Evolutionary conservation across 2,329 filamentous ascomycete genomes (phyloP).

Genomic region (Ceratocystis alfenasii): DNA sequence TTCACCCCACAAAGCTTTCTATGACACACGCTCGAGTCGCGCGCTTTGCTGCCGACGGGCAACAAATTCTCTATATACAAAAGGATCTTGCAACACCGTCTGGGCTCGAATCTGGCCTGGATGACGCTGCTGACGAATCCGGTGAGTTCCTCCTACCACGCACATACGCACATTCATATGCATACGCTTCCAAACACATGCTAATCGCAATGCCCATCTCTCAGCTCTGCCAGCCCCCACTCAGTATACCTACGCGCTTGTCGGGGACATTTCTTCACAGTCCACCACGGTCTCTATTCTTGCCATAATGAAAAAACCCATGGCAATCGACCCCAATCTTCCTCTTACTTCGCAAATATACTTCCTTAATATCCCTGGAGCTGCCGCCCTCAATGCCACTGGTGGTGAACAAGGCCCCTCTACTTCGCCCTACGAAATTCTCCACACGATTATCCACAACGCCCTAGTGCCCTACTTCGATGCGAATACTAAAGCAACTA

Average conservation of each 20-base stretch:
- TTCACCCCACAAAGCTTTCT: constrained; percentile 56
- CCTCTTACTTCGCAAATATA: constrained; percentile 82
- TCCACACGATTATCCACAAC: constrained; percentile 84
- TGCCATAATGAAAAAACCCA: constrained; percentile 78
- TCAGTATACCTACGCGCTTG: constrained; percentile 64
- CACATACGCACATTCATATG: neutral
- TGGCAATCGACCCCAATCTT: constrained; percentile 70
- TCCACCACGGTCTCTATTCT: constrained; percentile 74
- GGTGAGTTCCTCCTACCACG: constrained; percentile 30
- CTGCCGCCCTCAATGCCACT: constrained; percentile 55
- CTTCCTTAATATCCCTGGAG: constrained; percentile 81
- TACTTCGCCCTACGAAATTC: constrained; percentile 76
- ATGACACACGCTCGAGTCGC: constrained; percentile 81
- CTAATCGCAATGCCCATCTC: neutral
- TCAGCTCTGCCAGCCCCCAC: constrained; percentile 30
- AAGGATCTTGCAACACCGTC: constrained; percentile 57
- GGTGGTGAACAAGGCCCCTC: constrained; percentile 59
- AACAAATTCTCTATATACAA: constrained; percentile 80
- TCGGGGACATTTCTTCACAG: constrained; percentile 68
- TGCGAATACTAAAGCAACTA: constrained; percentile 75
- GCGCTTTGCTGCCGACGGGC: constrained; percentile 78
- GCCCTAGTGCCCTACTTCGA: constrained; percentile 94
- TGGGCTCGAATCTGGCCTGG: constrained; percentile 38
- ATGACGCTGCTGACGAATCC: constrained; percentile 38
- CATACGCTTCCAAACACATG: neutral